Evolutionary conservation across 2,329 filamentous ascomycete genomes (phyloP).

Genomic region (Cordyceps cateniannulata): DNA sequence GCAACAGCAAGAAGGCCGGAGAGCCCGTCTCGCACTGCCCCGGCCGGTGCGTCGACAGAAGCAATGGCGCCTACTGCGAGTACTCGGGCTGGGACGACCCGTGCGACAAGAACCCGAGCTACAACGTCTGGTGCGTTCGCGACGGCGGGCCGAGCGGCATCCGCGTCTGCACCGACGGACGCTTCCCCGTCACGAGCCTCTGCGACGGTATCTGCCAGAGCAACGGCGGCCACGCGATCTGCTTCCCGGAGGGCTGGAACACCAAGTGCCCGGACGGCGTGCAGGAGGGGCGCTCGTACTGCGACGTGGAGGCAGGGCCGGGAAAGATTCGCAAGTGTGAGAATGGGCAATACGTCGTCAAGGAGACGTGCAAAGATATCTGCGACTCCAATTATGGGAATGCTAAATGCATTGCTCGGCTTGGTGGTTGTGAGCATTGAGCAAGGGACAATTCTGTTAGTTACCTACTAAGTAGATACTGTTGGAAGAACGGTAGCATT

Average conservation of each 20-base stretch:
- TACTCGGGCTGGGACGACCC: background rate
- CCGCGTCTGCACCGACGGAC: background rate
- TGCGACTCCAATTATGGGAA: background rate
- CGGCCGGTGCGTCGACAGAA: background rate
- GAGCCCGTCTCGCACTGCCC: background rate
- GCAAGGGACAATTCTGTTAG: too few relatives aligned
- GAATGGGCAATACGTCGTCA: background rate
- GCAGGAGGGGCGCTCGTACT: background rate
- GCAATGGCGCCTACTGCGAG: background rate
- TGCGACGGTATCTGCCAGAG: background rate
- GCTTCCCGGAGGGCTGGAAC: background rate
- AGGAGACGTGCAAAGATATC: background rate
- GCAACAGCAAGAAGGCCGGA: background rate
- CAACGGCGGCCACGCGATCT: background rate
- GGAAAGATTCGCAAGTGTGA: background rate
- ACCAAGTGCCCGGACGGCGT: background rate
- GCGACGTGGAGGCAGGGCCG: background rate
- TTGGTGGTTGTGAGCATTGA: background rate
- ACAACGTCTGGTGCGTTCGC: background rate
- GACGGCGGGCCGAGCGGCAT: constrained; percentile 1
- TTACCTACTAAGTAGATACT: too few relatives aligned
- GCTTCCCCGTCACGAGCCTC: background rate
- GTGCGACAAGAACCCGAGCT: background rate
- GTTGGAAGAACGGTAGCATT: too few relatives aligned
- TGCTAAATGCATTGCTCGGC: background rate